Evolutionary conservation across 1,139 yeast species (phyloP).

Genomic region (Debaryomycetaceae sp.): DNA sequence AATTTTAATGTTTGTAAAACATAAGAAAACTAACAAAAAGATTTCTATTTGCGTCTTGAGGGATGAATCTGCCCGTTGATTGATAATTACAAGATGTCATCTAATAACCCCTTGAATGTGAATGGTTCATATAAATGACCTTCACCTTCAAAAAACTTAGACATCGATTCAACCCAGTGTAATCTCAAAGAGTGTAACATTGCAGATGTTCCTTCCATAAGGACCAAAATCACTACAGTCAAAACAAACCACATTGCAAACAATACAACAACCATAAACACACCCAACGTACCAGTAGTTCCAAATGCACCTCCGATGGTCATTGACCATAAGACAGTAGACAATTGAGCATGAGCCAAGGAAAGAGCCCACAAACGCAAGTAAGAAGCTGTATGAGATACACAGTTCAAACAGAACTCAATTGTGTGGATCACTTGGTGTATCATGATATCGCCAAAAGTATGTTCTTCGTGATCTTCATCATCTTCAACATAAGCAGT

Average conservation of each 20-base stretch:
- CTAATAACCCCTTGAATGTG: conserved; percentile 44
- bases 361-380: conserved; percentile 78
- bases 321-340: conserved; percentile 77
- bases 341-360: conserved; percentile 74
- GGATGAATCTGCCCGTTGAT: not conserved
- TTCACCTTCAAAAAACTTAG: conserved; percentile 81
- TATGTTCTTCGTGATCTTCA: conserved; percentile 53
- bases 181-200: conserved; percentile 81
- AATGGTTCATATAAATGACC: conserved; percentile 72
- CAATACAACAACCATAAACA: conserved; percentile 51
- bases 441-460: conserved; percentile 73
- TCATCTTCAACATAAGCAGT: conserved; percentile 35
- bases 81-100: conserved; percentile 20
- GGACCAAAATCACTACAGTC: conserved; percentile 69
- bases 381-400: conserved; percentile 77
- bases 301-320: conserved; percentile 61
- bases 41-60: not conserved
- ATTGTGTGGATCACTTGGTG: conserved; percentile 80
- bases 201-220: conserved; percentile 87
- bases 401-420: conserved; percentile 76
- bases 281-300: conserved; percentile 47
- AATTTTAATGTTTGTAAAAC: not conserved
- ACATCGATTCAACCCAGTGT: conserved; percentile 89
- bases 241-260: conserved; percentile 79
- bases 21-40: not conserved